Conservation (phyloP, 768 basidiomycete species). For the Rhizopogon sp. region DNA sequence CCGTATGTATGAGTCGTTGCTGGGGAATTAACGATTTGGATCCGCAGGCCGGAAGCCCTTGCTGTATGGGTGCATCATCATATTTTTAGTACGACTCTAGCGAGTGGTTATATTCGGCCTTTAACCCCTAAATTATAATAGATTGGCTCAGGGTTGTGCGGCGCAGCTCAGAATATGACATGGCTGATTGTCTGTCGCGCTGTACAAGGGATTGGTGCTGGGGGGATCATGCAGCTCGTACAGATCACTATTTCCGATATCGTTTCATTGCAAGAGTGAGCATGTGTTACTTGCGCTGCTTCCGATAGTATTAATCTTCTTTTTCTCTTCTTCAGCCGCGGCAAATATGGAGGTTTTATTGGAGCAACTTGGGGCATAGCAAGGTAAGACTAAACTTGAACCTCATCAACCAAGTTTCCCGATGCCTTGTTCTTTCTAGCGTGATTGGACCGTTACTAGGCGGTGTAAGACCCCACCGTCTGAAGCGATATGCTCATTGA, state of each 20-base stretch:
- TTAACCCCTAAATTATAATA: constrained; percentile 3
- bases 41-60: constrained; percentile 31
- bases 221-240: constrained; percentile 31
- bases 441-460: constrained; percentile 40
- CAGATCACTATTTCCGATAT: constrained; percentile 39
- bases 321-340: constrained; percentile 24
- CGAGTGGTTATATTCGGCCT: not conserved
- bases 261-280: constrained; percentile 27
- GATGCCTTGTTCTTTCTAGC: constrained; percentile 8
- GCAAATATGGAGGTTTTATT: constrained; percentile 32
- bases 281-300: not conserved
- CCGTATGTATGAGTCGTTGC: not conserved
- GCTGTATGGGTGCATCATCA: constrained; percentile 29
- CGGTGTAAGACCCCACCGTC: constrained; percentile 19
- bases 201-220: constrained; percentile 39
- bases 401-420: not conserved
- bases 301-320: not conserved
- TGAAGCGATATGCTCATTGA: not conserved
- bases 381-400: constrained; percentile 16
- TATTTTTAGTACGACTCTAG: constrained; percentile 29
- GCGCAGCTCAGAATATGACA: constrained; percentile 38
- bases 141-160: constrained; percentile 36
- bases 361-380: constrained; percentile 38
- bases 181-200: constrained; percentile 38
- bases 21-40: not conserved